These are phyloP conservation scores for Camellia lanceoleosa DNA, from an alignment of 148 eudicot genomes.

Conservation along the genomic window DNA sequence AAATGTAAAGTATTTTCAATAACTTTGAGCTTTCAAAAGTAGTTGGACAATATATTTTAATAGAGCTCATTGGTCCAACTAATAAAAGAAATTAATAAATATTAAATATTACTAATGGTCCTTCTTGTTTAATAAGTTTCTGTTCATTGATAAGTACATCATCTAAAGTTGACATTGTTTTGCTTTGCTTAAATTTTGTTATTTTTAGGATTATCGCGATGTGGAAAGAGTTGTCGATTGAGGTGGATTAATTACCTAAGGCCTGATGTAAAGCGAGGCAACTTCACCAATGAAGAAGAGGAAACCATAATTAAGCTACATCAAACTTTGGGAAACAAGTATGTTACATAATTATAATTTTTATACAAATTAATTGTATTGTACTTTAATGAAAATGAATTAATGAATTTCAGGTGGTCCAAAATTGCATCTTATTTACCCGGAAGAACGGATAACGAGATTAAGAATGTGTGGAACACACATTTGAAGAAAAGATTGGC, in stretches of 20 bases:
- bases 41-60: background rate
- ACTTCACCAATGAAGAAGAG: constrained; percentile 46
- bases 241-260: constrained; percentile 62
- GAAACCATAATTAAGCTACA: constrained; percentile 44
- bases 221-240: constrained; percentile 60
- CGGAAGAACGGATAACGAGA: constrained; percentile 60
- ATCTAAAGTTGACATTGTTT: no score
- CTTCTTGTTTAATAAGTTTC: no score
- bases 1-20: no score
- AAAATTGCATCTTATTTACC: constrained; percentile 49
- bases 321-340: constrained; percentile 44
- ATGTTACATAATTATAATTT: background rate
- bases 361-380: no score
- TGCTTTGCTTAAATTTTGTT: no score
- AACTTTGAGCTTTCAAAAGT: background rate
- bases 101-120: background rate
- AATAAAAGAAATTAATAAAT: background rate
- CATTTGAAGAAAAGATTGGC: constrained; percentile 39
- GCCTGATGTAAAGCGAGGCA: constrained; percentile 49
- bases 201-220: constrained; percentile 40
- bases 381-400: no score
- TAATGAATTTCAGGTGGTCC: constrained; percentile 41
- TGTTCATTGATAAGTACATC: no score
- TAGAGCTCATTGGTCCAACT: background rate
- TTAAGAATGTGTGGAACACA: constrained; percentile 55